phyloP scores from a whole-genome alignment of 2,329 filamentous ascomycete genomes.

The Apiospora sp. region DNA sequence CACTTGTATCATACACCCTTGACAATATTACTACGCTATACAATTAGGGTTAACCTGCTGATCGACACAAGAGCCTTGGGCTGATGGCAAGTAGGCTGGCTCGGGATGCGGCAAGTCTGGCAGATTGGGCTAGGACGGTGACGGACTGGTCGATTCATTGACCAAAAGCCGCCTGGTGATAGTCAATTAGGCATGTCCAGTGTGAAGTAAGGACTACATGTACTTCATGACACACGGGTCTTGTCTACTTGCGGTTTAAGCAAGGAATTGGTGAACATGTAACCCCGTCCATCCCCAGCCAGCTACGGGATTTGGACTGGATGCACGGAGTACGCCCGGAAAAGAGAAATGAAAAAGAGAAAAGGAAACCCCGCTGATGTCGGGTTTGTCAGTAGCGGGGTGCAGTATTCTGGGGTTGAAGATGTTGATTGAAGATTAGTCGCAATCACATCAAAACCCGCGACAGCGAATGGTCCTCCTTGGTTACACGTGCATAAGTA shows the following conservation, averaged over 20 bases:
- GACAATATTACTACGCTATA: neutral
- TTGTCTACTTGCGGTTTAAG: neutral
- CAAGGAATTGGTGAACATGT: neutral
- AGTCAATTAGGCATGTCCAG: neutral
- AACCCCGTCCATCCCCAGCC: neutral
- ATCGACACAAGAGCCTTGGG: constrained; percentile 6
- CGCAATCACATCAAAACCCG: neutral
- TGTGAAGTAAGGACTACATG: neutral
- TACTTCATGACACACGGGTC: constrained; percentile 6
- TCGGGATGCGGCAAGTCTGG: neutral
- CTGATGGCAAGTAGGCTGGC: neutral
- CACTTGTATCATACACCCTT: neutral
- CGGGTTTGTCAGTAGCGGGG: neutral
- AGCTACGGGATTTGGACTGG: neutral
- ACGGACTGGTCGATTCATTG: neutral
- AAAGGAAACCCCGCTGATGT: neutral
- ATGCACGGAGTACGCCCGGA: neutral
- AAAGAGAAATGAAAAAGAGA: neutral
- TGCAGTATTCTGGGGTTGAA: constrained; percentile 4
- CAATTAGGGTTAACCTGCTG: neutral
- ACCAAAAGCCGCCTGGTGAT: neutral
- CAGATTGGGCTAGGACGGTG: neutral
- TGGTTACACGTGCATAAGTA: neutral
- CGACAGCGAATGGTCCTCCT: neutral
- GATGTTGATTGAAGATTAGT: neutral